These are phyloP conservation scores for Fusarium graminum DNA, from an alignment of 2,329 filamentous ascomycete genomes.

Conservation along the genomic window DNA sequence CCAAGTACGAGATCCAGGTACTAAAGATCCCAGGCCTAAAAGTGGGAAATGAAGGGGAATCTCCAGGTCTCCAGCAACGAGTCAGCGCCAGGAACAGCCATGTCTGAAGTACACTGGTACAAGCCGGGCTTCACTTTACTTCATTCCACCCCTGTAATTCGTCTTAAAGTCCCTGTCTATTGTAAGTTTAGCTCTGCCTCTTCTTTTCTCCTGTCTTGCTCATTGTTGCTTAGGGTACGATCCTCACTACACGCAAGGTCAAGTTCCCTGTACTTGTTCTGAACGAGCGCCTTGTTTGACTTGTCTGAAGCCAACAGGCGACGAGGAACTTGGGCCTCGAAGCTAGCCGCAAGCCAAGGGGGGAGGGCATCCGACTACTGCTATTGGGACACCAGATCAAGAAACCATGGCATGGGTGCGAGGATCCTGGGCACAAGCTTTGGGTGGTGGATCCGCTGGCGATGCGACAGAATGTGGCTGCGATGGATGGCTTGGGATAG, in stretches of 20 bases:
- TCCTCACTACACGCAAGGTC: constrained; percentile 20
- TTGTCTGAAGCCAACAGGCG: not conserved
- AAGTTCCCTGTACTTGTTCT: constrained; percentile 8
- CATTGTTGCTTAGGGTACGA: not conserved
- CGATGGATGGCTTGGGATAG: constrained; percentile 9
- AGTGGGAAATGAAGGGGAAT: constrained; percentile 44
- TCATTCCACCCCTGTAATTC: constrained; percentile 1
- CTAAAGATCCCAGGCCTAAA: constrained; percentile 17
- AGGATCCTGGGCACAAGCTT: constrained; percentile 40
- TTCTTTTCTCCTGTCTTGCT: constrained; percentile 2
- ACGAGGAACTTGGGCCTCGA: constrained; percentile 9
- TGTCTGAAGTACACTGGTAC: constrained; percentile 37
- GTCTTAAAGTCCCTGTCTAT: constrained; percentile 14
- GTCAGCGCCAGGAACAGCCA: constrained; percentile 38
- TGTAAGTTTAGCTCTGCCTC: constrained; percentile 19
- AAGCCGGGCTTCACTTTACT: constrained; percentile 1
- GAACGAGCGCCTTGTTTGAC: constrained; percentile 20
- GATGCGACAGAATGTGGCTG: constrained; percentile 34
- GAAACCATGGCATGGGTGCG: constrained; percentile 18
- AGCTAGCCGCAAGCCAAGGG: constrained; percentile 29
- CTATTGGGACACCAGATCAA: constrained; percentile 31
- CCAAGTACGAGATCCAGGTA: constrained; percentile 42
- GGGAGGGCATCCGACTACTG: constrained; percentile 18
- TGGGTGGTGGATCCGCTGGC: constrained; percentile 35
- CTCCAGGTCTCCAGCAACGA: constrained; percentile 29